Evolutionary conservation across 2,329 filamentous ascomycete species (phyloP).

Genomic region (Phyllosticta citriasiana): DNA sequence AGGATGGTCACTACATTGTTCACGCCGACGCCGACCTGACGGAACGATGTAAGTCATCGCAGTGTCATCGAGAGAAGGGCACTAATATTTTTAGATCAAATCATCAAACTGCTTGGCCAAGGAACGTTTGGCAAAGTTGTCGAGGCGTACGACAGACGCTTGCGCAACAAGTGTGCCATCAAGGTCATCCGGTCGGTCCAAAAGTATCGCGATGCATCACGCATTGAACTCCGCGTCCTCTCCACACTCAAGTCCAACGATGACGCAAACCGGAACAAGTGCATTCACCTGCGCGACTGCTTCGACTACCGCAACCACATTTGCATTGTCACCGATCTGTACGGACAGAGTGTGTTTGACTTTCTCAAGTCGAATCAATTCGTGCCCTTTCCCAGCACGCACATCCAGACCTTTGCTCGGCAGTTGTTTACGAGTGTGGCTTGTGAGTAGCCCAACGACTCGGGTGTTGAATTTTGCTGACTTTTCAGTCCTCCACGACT

Average conservation of each 20-base stretch:
- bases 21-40: slow-evolving; percentile 78
- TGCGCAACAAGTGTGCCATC: slow-evolving; percentile 76
- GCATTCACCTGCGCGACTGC: slow-evolving; percentile 91
- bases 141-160: slow-evolving; percentile 71
- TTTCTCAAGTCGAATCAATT: slow-evolving; percentile 94
- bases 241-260: slow-evolving; percentile 90
- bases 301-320: slow-evolving; percentile 98
- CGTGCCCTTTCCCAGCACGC: slow-evolving; percentile 94
- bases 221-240: slow-evolving; percentile 87
- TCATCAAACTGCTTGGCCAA: slow-evolving; percentile 82
- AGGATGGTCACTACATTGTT: slow-evolving; percentile 95
- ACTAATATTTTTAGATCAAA: slow-evolving; percentile 54
- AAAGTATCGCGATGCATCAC: slow-evolving; percentile 92
- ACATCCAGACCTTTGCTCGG: slow-evolving; percentile 93
- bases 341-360: slow-evolving; percentile 96
- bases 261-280: slow-evolving; percentile 82
- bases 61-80: slow-evolving; percentile 11
- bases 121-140: slow-evolving; percentile 98
- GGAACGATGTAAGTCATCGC: slow-evolving; percentile 62
- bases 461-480: neutral
- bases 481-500: slow-evolving; percentile 72
- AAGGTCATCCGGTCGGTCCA: slow-evolving; percentile 98
- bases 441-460: slow-evolving; percentile 51
- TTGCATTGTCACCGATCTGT: slow-evolving; percentile 66
- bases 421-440: slow-evolving; percentile 97